phyloP scores from a whole-genome alignment of 2,329 filamentous ascomycete genomes.

The Hirsutella rhossiliensis region DNA sequence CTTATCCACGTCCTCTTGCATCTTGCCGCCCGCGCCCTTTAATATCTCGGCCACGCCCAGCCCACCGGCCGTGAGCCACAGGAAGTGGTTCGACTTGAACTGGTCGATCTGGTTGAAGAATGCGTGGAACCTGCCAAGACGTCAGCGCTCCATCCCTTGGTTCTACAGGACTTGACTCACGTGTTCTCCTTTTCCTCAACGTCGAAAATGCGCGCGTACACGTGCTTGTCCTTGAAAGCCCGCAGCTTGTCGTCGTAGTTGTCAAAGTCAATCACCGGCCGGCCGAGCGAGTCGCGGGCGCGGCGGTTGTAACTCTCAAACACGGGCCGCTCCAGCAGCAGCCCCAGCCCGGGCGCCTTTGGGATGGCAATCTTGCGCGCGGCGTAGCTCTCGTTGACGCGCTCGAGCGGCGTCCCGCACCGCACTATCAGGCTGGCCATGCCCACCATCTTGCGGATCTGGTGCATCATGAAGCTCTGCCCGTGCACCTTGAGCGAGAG shows the following conservation, averaged over 20 bases:
- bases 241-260: constrained; percentile 68
- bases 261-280: constrained; percentile 64
- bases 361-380: constrained; percentile 71
- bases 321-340: constrained; percentile 81
- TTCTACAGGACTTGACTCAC: constrained; percentile 38
- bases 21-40: constrained; percentile 19
- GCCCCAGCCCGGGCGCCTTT: constrained; percentile 80
- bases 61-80: constrained; percentile 62
- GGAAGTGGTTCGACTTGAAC: constrained; percentile 58
- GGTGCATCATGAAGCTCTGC: constrained; percentile 99
- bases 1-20: constrained; percentile 30
- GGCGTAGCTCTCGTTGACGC: constrained; percentile 65
- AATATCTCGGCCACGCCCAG: constrained; percentile 43
- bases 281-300: constrained; percentile 48
- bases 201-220: constrained; percentile 83
- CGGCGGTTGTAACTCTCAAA: constrained; percentile 82
- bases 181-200: constrained; percentile 80
- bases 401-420: constrained; percentile 61
- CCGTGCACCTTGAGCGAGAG: constrained; percentile 91
- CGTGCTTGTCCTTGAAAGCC: constrained; percentile 83
- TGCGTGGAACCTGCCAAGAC: constrained; percentile 48
- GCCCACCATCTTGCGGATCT: constrained; percentile 98
- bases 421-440: constrained; percentile 79
- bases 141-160: constrained; percentile 5
- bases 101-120: constrained; percentile 74